These are phyloP conservation scores for Candida buenavistaensis DNA, from an alignment of 1,139 yeast genomes.

Conservation along the genomic window DNA sequence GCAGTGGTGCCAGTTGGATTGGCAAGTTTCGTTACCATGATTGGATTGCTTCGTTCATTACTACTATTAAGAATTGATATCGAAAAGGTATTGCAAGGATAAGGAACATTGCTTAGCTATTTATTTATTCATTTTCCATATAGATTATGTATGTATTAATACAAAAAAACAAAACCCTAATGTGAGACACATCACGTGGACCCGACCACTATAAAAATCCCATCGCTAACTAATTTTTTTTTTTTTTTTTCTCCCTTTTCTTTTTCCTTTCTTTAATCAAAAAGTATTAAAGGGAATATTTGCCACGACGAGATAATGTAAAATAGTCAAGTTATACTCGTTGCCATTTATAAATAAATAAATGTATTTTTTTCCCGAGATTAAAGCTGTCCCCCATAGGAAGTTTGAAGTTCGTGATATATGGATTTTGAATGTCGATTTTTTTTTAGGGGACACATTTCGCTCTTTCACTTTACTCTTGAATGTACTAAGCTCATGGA, in stretches of 20 bases:
- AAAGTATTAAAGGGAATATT: slow-evolving; percentile 59
- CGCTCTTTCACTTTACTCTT: too few species aligned
- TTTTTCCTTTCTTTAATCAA: slow-evolving; percentile 46
- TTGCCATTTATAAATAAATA: slow-evolving; percentile 50
- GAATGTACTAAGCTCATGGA: too few species aligned
- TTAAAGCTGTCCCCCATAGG: slow-evolving; percentile 51
- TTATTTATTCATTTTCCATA: too few species aligned
- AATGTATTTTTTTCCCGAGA: slow-evolving; percentile 48
- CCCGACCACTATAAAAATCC: slow-evolving; percentile 8
- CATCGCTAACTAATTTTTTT: slow-evolving; percentile 6
- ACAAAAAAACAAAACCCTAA: too few species aligned
- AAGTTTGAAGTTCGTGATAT: slow-evolving; percentile 56
- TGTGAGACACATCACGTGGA: too few species aligned
- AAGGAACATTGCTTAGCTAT: background rate
- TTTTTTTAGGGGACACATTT: slow-evolving; percentile 49
- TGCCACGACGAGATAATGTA: slow-evolving; percentile 72
- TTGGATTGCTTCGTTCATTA: slow-evolving; percentile 72
- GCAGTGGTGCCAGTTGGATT: slow-evolving; percentile 97
- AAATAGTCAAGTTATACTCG: slow-evolving; percentile 61
- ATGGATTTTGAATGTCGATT: slow-evolving; percentile 63
- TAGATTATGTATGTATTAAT: too few species aligned
- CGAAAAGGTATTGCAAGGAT: slow-evolving; percentile 24
- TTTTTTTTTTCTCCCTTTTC: slow-evolving; percentile 9
- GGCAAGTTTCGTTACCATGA: slow-evolving; percentile 91
- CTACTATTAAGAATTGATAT: slow-evolving; percentile 74